Percentiles rank a stretch among this genome's conserved stretches.
Conservation (phyloP, 169 alveolate species). For the Plasmodium knowlesi region DNA sequence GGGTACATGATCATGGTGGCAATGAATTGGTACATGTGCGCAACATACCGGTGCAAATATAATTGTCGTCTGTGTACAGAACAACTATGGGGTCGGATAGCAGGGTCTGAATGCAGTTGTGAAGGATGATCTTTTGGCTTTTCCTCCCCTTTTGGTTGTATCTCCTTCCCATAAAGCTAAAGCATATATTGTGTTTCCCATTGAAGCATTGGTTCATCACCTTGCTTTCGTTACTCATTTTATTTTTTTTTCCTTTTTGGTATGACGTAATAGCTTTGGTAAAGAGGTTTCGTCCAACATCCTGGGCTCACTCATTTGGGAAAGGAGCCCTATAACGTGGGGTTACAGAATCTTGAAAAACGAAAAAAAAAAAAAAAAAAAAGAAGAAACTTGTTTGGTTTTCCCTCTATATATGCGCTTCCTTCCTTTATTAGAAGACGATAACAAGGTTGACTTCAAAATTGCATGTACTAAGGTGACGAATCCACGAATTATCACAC, state of each 20-base stretch:
- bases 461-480: background rate
- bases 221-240: constrained; percentile 45
- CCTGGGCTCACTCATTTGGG: background rate
- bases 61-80: constrained; percentile 69
- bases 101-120: constrained; percentile 70
- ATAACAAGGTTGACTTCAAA: background rate
- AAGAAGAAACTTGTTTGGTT: background rate
- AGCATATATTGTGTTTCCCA: constrained; percentile 12
- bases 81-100: constrained; percentile 75
- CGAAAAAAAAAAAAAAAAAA: background rate
- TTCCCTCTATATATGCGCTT: background rate
- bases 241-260: constrained; percentile 1
- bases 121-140: constrained; percentile 23
- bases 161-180: background rate
- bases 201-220: constrained; percentile 60
- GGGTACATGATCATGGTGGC: background rate
- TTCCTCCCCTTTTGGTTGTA: constrained; percentile 13
- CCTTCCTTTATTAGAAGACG: background rate
- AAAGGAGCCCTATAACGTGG: background rate
- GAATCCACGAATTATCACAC: background rate
- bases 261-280: background rate
- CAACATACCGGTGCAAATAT: constrained; percentile 64
- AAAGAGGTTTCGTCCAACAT: background rate
- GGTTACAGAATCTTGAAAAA: too few species aligned
- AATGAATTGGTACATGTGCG: background rate